Percentiles rank a stretch among this genome's conserved stretches.
Evolutionary conservation across 1,139 yeast species (phyloP).

Genomic region (Komagataea norvegica): DNA sequence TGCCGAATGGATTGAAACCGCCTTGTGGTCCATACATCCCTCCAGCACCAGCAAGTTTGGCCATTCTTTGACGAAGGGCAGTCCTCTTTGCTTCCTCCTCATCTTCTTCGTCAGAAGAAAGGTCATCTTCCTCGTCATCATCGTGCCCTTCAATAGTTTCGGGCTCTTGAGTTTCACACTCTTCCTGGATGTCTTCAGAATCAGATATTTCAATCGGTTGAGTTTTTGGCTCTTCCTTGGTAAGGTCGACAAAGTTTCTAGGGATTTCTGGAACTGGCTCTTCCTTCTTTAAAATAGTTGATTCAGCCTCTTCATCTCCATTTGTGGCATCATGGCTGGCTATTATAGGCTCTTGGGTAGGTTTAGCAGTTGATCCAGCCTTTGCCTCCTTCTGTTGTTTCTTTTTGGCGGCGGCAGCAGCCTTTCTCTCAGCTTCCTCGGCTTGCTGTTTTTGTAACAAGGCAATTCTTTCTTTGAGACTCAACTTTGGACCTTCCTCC

Average conservation of each 20-base stretch:
- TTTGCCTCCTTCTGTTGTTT: slow-evolving; percentile 51
- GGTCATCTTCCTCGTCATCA: slow-evolving; percentile 33
- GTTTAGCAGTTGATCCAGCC: slow-evolving; percentile 15
- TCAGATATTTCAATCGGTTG: no score
- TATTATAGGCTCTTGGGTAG: no score
- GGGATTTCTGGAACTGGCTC: not conserved
- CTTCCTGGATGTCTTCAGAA: no score
- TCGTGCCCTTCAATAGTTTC: slow-evolving; percentile 34
- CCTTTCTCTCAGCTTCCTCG: slow-evolving; percentile 74
- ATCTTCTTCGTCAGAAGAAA: slow-evolving; percentile 42
- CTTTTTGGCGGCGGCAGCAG: slow-evolving; percentile 54
- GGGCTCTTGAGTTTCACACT: slow-evolving; percentile 26
- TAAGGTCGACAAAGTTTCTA: not conserved
- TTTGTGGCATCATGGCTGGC: not conserved
- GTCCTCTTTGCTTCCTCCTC: slow-evolving; percentile 70
- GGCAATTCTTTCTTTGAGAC: slow-evolving; percentile 83
- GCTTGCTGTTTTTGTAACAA: slow-evolving; percentile 76
- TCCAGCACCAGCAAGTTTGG: slow-evolving; percentile 88
- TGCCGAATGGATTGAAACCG: slow-evolving; percentile 51
- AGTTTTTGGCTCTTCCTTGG: no score
- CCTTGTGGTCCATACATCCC: slow-evolving; percentile 82
- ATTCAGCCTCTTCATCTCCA: slow-evolving; percentile 1
- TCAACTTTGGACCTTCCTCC: slow-evolving; percentile 63
- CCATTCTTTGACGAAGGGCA: slow-evolving; percentile 89
- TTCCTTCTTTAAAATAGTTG: no score